phyloP scores from a whole-genome alignment of 1,284 basidiomycete genomes.

The Leccinum pseudoinsigne region DNA sequence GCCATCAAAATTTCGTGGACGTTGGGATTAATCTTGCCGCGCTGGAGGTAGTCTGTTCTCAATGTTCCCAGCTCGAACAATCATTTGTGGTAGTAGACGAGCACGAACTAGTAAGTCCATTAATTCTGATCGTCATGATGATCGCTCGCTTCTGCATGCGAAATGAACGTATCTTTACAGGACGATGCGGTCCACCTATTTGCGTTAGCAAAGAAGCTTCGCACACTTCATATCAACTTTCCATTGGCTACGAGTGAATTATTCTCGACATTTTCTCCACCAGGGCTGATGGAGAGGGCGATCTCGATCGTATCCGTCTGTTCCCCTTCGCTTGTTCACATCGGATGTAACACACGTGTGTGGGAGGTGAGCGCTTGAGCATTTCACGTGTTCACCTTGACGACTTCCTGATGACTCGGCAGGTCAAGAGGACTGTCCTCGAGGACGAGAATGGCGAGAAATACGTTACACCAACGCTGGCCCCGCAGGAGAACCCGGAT shows the following conservation, averaged over 20 bases:
- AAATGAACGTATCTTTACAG: slow-evolving; percentile 34
- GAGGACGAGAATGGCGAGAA: slow-evolving; percentile 40
- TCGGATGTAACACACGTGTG: slow-evolving; percentile 53
- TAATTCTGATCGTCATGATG: not conserved
- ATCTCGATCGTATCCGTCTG: slow-evolving; percentile 42
- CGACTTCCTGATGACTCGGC: slow-evolving; percentile 2
- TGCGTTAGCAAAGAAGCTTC: slow-evolving; percentile 32
- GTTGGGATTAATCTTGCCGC: slow-evolving; percentile 43
- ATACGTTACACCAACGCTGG: slow-evolving; percentile 41
- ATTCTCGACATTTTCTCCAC: slow-evolving; percentile 18
- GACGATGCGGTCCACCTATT: slow-evolving; percentile 38
- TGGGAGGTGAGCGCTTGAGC: slow-evolving; percentile 47
- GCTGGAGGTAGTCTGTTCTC: slow-evolving; percentile 53
- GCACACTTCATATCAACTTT: slow-evolving; percentile 35
- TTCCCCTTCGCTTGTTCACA: slow-evolving; percentile 42
- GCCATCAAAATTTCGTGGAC: too few species aligned
- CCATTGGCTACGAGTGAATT: slow-evolving; percentile 15
- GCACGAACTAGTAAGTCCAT: slow-evolving; percentile 44
- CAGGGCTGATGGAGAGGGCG: slow-evolving; percentile 36
- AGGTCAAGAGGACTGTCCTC: slow-evolving; percentile 51
- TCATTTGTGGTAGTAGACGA: slow-evolving; percentile 59
- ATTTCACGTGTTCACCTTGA: not conserved
- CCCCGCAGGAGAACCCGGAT: slow-evolving; percentile 59
- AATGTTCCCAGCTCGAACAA: slow-evolving; percentile 54
- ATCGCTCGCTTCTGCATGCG: slow-evolving; percentile 1